Base-by-base conservation (phyloP, 495 filamentous ascomycete species). In the Thozetella sp. region DNA sequence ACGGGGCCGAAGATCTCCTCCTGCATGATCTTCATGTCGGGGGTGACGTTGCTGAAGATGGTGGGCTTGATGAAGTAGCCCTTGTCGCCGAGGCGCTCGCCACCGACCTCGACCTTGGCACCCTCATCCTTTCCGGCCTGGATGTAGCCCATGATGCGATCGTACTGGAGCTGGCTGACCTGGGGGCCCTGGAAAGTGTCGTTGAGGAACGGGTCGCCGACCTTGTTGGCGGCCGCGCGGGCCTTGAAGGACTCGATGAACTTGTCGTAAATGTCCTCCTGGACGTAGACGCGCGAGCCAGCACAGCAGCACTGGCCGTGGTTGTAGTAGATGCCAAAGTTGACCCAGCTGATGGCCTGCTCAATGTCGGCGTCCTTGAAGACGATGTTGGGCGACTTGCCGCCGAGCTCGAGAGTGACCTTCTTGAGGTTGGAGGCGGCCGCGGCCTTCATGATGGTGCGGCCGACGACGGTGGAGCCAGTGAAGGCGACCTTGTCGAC, bases 1-100 rank as follows among this genome's bases (percentile, higher is more conserved):
- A 98, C 94, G 55, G 94, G 94, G 54, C 94, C 94, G 77, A 98
- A 98, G 77, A 98, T 97, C 81, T 98, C 94, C 80, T 98, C 94
- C 80, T 94, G 88, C 85, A 94, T 90, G 75, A 98, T 97, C 89
- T 96, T 97, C 94, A 98, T 97, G 74, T 96, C 84, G 59, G 84
- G 75, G 48, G 80, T 88, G 57, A 97, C 94, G 73, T 94, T 87
- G 73, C 87, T 90, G 88, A 98, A 97, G 75, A 98, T 92, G 66
- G 94, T 98, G 25, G 94, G 94, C 84, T 97, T 84, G 77, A 98
- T 97, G 83, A 97, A 98, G 87, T 93, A 98, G 65, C 94, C 94
- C 70, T 93, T 87, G 58, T 86, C 81, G 64, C 95, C 95, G 73
- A 91, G 89, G 67, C 96, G 93, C 69, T 88, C 88, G 72, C 95